Evolutionary conservation across 139 green algal genomes (phyloP), one percentile per base, ranked within the genome.

Genomic region (Chara braunii): DNA sequence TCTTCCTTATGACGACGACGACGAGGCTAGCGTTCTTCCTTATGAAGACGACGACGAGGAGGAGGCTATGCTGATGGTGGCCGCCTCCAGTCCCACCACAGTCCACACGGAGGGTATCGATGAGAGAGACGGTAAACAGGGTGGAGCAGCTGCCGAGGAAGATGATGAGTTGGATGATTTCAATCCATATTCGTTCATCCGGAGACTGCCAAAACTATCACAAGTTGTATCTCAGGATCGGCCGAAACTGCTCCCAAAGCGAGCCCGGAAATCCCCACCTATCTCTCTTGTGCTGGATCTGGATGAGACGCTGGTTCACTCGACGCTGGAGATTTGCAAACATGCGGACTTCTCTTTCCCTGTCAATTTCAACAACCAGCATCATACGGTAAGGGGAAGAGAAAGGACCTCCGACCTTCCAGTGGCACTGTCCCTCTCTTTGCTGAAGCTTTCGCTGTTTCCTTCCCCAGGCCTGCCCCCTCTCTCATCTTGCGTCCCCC

Each of bases 171-270:
- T 60, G 48, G 36, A 80, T 22, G 85, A 92, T 45, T 89, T 89
- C 60, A 84, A 92, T 61, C 86, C 86, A 14, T 87, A 82, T 66
- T 63, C 71, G 22, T 92, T 92, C 73, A 89, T 92, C 55, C 82
- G 85, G 66, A 54, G 58, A 31, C 80, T 92, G 43, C 83, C 85
- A 14, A 74, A 82, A 29, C 61, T 90, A 37, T 44, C 74, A 9
- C 35, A 73, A 3, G 70, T 60, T 29, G 59, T 86, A 3, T 62
- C 77, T 8, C 14, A 23, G 2, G 54, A 48, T 30, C 76, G 81
- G 1, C 35, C 40, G 7, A 5, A 43, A 12, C 43, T 81, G 14
- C 51, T 81, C 12, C 73, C 78, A 35, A 48, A 22, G 42, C 44
- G 64, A 44, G 73, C 44, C 43, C 45, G 60, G 14, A 60, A 30